phyloP scores from a whole-genome alignment of 495 filamentous ascomycete species.

The Platismatia glauca region DNA sequence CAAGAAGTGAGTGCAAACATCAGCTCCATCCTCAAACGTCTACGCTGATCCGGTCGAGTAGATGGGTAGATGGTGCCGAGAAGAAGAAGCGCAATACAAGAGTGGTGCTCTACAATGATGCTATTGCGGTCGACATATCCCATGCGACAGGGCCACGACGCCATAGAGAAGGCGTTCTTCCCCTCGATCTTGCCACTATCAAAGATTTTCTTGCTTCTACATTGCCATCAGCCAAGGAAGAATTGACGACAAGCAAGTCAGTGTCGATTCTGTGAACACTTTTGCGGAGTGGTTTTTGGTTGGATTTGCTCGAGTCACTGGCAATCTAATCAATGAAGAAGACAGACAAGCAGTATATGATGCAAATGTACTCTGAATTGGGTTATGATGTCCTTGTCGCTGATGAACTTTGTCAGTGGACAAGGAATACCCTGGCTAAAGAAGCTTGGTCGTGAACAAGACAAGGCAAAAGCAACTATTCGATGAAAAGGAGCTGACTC shows the following conservation, averaged over 20 bases:
- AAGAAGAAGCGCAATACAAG: neutral
- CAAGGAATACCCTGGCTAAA: conserved; percentile 6
- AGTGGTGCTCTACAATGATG: neutral
- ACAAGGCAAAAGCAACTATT: no score
- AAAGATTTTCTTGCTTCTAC: conserved; percentile 14
- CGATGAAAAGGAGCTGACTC: no score
- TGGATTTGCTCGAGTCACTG: conserved; percentile 16
- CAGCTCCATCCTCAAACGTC: no score
- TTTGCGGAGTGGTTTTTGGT: conserved; percentile 17
- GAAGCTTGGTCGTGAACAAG: conserved; percentile 2
- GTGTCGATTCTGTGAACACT: conserved; percentile 16
- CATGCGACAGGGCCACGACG: neutral
- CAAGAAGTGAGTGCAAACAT: no score
- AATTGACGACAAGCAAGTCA: conserved; percentile 11
- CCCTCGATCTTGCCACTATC: conserved; percentile 13
- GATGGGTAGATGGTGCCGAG: neutral
- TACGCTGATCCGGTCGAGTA: no score
- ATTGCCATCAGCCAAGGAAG: neutral
- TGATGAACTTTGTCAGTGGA: conserved; percentile 11
- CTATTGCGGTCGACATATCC: neutral
- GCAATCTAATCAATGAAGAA: conserved; percentile 15
- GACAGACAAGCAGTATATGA: conserved; percentile 13
- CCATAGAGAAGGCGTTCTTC: conserved; percentile 5
- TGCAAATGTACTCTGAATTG: neutral
- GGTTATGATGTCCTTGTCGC: neutral